These are phyloP conservation scores for Hypoxylon perforatum DNA, from an alignment of 495 filamentous ascomycete genomes.

Conservation along the genomic window DNA sequence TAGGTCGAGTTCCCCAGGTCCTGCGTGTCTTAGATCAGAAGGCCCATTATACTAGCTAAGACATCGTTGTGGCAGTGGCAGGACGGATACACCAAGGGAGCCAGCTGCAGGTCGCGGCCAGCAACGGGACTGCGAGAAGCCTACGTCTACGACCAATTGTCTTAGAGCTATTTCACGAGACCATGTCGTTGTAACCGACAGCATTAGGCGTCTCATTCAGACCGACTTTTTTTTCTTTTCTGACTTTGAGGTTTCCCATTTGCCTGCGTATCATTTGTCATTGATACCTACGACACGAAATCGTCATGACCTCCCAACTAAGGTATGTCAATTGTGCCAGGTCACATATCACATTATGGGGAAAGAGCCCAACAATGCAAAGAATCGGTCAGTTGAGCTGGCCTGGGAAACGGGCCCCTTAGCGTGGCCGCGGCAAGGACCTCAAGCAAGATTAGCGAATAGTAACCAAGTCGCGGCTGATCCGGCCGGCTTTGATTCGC, in stretches of 20 bases:
- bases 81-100: slow-evolving; percentile 31
- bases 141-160: slow-evolving; percentile 38
- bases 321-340: slow-evolving; percentile 23
- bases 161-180: slow-evolving; percentile 25
- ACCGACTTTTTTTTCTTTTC: slow-evolving; percentile 34
- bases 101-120: slow-evolving; percentile 38
- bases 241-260: slow-evolving; percentile 21
- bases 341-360: slow-evolving; percentile 39
- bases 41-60: slow-evolving; percentile 21
- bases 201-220: slow-evolving; percentile 16
- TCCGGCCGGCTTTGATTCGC: slow-evolving; percentile 36
- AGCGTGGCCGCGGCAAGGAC: slow-evolving; percentile 31
- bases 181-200: slow-evolving; percentile 28
- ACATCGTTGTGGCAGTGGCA: slow-evolving; percentile 21
- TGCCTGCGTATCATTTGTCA: slow-evolving; percentile 26
- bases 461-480: slow-evolving; percentile 34
- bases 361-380: slow-evolving; percentile 39
- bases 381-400: slow-evolving; percentile 40
- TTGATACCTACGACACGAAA: slow-evolving; percentile 28
- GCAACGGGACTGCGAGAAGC: slow-evolving; percentile 41
- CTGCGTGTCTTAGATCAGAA: slow-evolving; percentile 36
- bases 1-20: slow-evolving; percentile 32
- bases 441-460: slow-evolving; percentile 40
- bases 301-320: slow-evolving; percentile 25
- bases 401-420: slow-evolving; percentile 31